A percentile compares a stretch with the other conserved stretches of the same genome.
Evolutionary conservation across 768 basidiomycete genomes (phyloP).

Genomic region (Termitomyces sp.): DNA sequence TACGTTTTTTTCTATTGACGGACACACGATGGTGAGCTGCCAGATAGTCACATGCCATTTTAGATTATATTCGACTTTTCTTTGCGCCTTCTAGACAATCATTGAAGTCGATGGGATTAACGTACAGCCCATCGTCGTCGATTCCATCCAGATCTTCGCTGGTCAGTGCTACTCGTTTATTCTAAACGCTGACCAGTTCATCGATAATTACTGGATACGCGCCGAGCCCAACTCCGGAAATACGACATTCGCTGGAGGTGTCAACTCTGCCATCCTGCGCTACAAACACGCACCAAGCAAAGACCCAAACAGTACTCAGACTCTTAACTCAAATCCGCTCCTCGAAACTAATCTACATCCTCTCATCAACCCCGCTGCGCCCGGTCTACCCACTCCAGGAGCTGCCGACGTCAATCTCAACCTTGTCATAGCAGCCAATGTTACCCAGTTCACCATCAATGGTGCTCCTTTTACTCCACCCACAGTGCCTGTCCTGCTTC

Average conservation of each 20-base stretch:
- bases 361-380: constrained; percentile 7
- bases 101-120: constrained; percentile 37
- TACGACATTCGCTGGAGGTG: constrained; percentile 26
- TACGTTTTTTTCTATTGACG: constrained; percentile 41
- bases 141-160: constrained; percentile 35
- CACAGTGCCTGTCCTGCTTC: constrained; percentile 47
- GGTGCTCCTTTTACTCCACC: constrained; percentile 29
- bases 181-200: constrained; percentile 30
- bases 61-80: not conserved
- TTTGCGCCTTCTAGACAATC: constrained; percentile 18
- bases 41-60: not conserved
- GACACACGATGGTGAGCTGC: constrained; percentile 20
- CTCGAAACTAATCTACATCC: constrained; percentile 20
- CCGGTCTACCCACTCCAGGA: constrained; percentile 11
- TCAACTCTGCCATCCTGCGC: constrained; percentile 51
- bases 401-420: constrained; percentile 19
- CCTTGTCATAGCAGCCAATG: constrained; percentile 16
- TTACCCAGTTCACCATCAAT: constrained; percentile 21
- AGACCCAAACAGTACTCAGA: constrained; percentile 24
- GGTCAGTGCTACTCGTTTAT: constrained; percentile 31
- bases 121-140: constrained; percentile 26
- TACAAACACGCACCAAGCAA: constrained; percentile 22
- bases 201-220: constrained; percentile 38
- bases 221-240: constrained; percentile 20
- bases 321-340: constrained; percentile 16